phyloP scores from a whole-genome alignment of 1,284 basidiomycete genomes.

The Grifola frondosa region DNA sequence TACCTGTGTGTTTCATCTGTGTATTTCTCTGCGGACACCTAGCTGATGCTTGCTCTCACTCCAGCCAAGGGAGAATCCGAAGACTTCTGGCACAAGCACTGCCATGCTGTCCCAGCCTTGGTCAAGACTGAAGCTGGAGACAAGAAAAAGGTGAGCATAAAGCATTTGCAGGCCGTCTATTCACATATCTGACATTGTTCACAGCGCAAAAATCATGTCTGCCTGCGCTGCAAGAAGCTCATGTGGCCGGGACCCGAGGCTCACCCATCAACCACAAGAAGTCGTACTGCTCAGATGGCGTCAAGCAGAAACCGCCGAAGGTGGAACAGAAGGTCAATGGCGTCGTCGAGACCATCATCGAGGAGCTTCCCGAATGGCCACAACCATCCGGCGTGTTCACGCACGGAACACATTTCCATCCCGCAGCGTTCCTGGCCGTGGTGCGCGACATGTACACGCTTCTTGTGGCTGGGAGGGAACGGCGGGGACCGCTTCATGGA shows the following conservation, averaged over 20 bases:
- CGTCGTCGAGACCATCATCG: not conserved
- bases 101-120: not conserved
- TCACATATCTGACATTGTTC: too few species aligned
- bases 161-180: not conserved
- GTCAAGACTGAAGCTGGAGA: not conserved
- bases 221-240: not conserved
- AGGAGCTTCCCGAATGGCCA: not conserved
- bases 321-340: not conserved
- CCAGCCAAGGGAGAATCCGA: not conserved
- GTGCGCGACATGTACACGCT: not conserved
- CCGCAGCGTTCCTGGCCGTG: not conserved
- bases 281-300: slow-evolving; percentile 1
- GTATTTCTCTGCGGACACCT: not conserved
- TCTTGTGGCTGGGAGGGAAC: not conserved
- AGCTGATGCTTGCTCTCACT: not conserved
- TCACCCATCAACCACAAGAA: not conserved
- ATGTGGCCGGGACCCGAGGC: not conserved
- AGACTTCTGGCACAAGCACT: slow-evolving; percentile 4
- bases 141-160: not conserved
- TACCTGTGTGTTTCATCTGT: not conserved
- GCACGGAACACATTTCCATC: not conserved
- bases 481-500: not conserved
- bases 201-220: not conserved
- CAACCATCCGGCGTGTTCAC: not conserved
- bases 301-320: not conserved